Conservation (phyloP, 495 filamentous ascomycete species). For the Sordaria brevicollis region DNA sequence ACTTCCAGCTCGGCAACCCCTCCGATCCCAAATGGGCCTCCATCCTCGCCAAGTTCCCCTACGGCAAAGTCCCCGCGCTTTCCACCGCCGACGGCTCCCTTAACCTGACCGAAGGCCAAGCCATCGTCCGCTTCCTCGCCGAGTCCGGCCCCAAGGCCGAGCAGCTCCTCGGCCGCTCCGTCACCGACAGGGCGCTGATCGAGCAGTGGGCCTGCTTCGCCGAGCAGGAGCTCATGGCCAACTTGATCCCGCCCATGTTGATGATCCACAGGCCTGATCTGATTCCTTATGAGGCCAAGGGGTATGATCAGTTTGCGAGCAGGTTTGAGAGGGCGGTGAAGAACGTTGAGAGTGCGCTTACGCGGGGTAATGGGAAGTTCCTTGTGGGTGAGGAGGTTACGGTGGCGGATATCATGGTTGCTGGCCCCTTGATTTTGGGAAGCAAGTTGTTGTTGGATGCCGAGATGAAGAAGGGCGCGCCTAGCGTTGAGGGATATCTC, state of each 20-base stretch:
- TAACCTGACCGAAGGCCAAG: constrained; percentile 40
- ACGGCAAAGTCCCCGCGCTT: constrained; percentile 51
- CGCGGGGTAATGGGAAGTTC: constrained; percentile 30
- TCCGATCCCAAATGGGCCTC: constrained; percentile 21
- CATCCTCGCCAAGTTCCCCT: constrained; percentile 50
- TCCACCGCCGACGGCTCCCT: constrained; percentile 41
- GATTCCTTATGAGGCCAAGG: constrained; percentile 27
- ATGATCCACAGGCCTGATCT: constrained; percentile 16
- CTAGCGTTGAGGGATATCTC: constrained; percentile 34
- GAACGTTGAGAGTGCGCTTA: constrained; percentile 31
- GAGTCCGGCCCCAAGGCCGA: constrained; percentile 38
- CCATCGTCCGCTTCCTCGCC: constrained; percentile 46
- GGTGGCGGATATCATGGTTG: constrained; percentile 45
- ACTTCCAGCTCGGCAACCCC: constrained; percentile 35
- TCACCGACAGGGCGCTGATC: constrained; percentile 37
- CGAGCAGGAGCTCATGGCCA: constrained; percentile 33
- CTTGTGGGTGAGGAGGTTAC: constrained; percentile 39
- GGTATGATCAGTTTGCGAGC: constrained; percentile 19
- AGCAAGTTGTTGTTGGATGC: constrained; percentile 36
- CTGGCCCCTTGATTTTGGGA: constrained; percentile 26
- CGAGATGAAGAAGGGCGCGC: constrained; percentile 39
- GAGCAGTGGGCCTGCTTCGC: constrained; percentile 40
- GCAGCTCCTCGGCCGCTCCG: constrained; percentile 40
- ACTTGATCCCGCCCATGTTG: constrained; percentile 16
- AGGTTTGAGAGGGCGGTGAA: constrained; percentile 26